Evolutionary conservation across 345 rosid genomes (phyloP).

Genomic region (Raphanus sativus): DNA sequence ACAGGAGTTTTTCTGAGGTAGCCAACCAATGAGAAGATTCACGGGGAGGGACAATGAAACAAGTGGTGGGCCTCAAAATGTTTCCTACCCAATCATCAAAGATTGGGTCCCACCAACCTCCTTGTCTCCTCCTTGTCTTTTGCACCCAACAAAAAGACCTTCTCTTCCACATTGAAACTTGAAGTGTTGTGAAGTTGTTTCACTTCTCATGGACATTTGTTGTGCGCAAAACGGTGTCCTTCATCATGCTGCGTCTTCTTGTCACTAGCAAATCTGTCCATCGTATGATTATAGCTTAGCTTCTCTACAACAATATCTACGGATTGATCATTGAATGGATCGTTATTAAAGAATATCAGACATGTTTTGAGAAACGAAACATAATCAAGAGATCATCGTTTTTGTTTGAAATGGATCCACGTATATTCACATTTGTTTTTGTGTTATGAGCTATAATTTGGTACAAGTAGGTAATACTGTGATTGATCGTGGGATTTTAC

Average conservation of each 20-base stretch:
- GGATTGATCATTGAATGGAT: not conserved
- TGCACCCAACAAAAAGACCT: constrained; percentile 6
- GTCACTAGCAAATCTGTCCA: constrained; percentile 1
- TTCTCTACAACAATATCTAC: not conserved
- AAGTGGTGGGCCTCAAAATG: constrained; percentile 45
- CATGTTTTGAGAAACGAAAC: constrained; percentile 9
- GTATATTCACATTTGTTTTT: not conserved
- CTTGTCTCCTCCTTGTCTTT: constrained; percentile 35
- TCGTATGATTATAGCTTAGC: constrained; percentile 1
- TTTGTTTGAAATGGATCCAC: constrained; percentile 6
- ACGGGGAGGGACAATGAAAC: constrained; percentile 51
- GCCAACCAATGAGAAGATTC: constrained; percentile 34
- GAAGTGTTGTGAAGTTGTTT: constrained; percentile 38
- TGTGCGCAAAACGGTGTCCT: constrained; percentile 22
- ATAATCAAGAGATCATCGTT: constrained; percentile 16
- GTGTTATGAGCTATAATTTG: constrained; percentile 4
- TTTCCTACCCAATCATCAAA: constrained; percentile 59
- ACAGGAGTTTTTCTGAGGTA: constrained; percentile 9
- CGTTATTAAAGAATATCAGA: constrained; percentile 4
- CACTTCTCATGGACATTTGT: constrained; percentile 33
- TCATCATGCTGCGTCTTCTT: constrained; percentile 32
- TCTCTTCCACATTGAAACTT: constrained; percentile 33
- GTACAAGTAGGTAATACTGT: constrained; percentile 16
- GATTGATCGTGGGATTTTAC: not conserved
- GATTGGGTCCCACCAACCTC: constrained; percentile 41